Percentiles rank a stretch among this genome's conserved stretches.
Conservation (phyloP, 2,329 filamentous ascomycete genomes). For the Fusarium annulatum region DNA sequence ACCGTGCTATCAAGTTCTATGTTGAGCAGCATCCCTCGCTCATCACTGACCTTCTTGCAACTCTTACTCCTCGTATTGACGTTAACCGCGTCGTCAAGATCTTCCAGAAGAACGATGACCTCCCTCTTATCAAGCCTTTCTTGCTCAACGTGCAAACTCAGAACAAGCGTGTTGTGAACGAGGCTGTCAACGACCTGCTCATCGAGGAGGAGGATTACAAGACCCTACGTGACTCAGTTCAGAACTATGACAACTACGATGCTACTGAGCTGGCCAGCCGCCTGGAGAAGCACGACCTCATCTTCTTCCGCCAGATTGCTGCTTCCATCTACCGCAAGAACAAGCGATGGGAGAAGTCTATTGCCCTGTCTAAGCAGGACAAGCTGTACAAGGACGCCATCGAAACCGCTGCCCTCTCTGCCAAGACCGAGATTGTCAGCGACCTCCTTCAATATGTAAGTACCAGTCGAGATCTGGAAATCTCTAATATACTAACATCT, state of each 20-base stretch:
- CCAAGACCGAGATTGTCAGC: slow-evolving; percentile 92
- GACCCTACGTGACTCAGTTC: slow-evolving; percentile 95
- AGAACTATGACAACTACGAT: slow-evolving; percentile 99
- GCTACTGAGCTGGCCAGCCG: slow-evolving; percentile 90
- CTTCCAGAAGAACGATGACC: slow-evolving; percentile 98
- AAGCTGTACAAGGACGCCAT: slow-evolving; percentile 99
- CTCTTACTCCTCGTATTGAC: slow-evolving; percentile 91
- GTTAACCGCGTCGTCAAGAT: slow-evolving; percentile 99
- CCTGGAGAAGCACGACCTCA: slow-evolving; percentile 95
- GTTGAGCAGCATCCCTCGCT: slow-evolving; percentile 96
- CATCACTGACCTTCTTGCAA: slow-evolving; percentile 93
- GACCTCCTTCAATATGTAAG: slow-evolving; percentile 96
- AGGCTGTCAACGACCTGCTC: slow-evolving; percentile 95
- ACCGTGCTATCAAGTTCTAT: slow-evolving; percentile 96
- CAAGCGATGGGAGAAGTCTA: slow-evolving; percentile 99
- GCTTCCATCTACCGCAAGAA: slow-evolving; percentile 99
- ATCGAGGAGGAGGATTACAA: slow-evolving; percentile 99
- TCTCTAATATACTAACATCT: slow-evolving; percentile 47
- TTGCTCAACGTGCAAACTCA: slow-evolving; percentile 93
- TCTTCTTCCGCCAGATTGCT: slow-evolving; percentile 99
- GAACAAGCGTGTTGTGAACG: slow-evolving; percentile 98
- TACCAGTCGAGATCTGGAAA: slow-evolving; percentile 47
- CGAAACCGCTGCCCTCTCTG: slow-evolving; percentile 93
- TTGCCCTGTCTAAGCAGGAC: slow-evolving; percentile 97
- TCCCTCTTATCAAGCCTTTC: slow-evolving; percentile 99